These are phyloP conservation scores for Dalbergia cochinchinensis DNA, from an alignment of 306 rosid species.

Conservation along the genomic window DNA sequence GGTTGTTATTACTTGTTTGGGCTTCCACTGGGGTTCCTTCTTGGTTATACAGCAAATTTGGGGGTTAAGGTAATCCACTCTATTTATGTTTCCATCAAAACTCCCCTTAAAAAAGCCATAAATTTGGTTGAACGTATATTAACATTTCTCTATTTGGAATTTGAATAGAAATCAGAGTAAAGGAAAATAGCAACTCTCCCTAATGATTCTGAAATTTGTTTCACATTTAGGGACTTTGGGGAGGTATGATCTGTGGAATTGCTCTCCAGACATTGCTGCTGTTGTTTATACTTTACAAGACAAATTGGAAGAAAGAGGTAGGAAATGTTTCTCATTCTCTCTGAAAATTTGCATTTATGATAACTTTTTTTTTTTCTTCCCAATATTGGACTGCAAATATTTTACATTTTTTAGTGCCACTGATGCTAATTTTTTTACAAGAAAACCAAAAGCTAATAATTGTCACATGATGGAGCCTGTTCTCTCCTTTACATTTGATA, in stretches of 20 bases:
- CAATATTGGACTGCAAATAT: not conserved
- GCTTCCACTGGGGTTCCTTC: slow-evolving; percentile 73
- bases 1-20: slow-evolving; percentile 87
- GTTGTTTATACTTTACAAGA: slow-evolving; percentile 48
- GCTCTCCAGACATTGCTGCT: slow-evolving; percentile 53
- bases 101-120: not conserved
- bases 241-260: slow-evolving; percentile 63
- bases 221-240: slow-evolving; percentile 57
- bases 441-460: not conserved
- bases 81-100: not conserved
- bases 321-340: slow-evolving; percentile 13
- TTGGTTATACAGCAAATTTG: slow-evolving; percentile 64
- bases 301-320: slow-evolving; percentile 64
- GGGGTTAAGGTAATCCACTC: slow-evolving; percentile 72
- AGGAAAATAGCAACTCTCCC: not conserved
- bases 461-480: slow-evolving; percentile 14
- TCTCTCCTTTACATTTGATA: slow-evolving; percentile 17
- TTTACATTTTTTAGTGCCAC: not conserved
- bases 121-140: not conserved
- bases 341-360: not conserved
- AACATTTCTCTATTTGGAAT: not conserved
- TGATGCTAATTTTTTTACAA: not conserved
- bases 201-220: slow-evolving; percentile 31
- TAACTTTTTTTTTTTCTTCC: too few relatives aligned
- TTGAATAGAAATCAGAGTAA: slow-evolving; percentile 3